Evolutionary conservation across 2,329 filamentous ascomycete species (phyloP).

Genomic region (Elsinoe arachidis): DNA sequence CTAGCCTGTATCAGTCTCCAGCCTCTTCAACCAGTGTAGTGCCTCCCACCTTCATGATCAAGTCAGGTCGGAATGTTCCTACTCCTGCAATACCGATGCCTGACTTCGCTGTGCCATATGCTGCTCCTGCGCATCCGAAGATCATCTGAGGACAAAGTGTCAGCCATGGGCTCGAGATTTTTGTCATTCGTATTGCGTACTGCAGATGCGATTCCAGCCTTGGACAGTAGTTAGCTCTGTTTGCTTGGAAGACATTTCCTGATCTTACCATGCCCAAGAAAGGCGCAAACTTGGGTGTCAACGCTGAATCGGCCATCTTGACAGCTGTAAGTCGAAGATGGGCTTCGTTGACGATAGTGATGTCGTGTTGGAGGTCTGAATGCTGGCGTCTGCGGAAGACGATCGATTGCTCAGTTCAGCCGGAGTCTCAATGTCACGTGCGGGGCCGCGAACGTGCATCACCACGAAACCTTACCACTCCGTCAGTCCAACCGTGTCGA

Average conservation of each 20-base stretch:
- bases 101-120: slow-evolving; percentile 80
- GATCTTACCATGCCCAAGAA: slow-evolving; percentile 76
- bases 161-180: neutral
- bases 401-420: slow-evolving; percentile 2
- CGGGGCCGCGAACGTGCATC: slow-evolving; percentile 10
- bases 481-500: slow-evolving; percentile 6
- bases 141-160: slow-evolving; percentile 49
- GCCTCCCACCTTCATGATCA: slow-evolving; percentile 80
- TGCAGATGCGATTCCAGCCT: slow-evolving; percentile 70
- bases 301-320: slow-evolving; percentile 43
- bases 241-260: neutral
- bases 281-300: slow-evolving; percentile 72
- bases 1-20: slow-evolving; percentile 34
- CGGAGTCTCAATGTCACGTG: slow-evolving; percentile 11
- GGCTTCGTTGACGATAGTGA: neutral
- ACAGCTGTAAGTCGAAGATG: neutral
- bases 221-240: slow-evolving; percentile 28
- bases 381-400: neutral
- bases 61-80: slow-evolving; percentile 72
- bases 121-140: slow-evolving; percentile 74
- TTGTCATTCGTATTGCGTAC: slow-evolving; percentile 27
- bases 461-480: slow-evolving; percentile 10
- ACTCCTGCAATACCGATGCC: slow-evolving; percentile 82
- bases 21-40: neutral
- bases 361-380: neutral